Evolutionary conservation across 2,329 filamentous ascomycete genomes (phyloP).

Genomic region (Colletotrichum musae): DNA sequence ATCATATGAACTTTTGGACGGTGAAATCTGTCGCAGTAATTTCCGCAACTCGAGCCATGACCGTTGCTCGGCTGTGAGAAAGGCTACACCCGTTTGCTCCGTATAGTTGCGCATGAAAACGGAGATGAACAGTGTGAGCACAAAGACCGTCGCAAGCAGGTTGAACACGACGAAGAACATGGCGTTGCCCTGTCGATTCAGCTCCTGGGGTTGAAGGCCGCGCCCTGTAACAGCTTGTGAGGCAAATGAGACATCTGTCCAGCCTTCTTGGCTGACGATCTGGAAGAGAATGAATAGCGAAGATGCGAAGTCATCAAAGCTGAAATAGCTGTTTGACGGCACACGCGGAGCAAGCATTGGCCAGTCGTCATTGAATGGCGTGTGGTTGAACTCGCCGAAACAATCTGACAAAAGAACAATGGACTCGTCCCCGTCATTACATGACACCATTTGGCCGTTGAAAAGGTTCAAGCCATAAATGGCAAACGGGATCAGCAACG

Average conservation of each 20-base stretch:
- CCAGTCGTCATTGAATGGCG: constrained; percentile 83
- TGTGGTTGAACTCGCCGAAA: constrained; percentile 84
- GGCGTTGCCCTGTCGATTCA: constrained; percentile 84
- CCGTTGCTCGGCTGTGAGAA: constrained; percentile 93
- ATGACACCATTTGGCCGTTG: constrained; percentile 82
- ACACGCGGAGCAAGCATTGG: constrained; percentile 85
- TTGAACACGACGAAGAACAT: constrained; percentile 98
- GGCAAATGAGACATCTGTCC: constrained; percentile 92
- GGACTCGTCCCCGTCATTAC: constrained; percentile 78
- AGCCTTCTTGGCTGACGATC: constrained; percentile 98
- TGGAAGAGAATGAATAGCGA: constrained; percentile 97
- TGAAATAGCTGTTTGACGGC: constrained; percentile 86
- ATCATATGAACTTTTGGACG: constrained; percentile 90
- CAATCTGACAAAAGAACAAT: constrained; percentile 79
- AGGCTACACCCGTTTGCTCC: constrained; percentile 97
- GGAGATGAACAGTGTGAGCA: constrained; percentile 96
- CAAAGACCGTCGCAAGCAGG: constrained; percentile 94
- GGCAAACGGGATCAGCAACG: constrained; percentile 94
- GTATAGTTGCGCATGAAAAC: constrained; percentile 99
- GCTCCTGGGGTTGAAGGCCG: constrained; percentile 79
- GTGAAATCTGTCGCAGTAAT: constrained; percentile 90
- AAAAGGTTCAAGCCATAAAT: constrained; percentile 97
- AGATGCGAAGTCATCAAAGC: constrained; percentile 95
- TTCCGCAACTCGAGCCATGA: constrained; percentile 98
- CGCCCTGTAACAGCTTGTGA: constrained; percentile 85